phyloP scores from a whole-genome alignment of 2,329 filamentous ascomycete genomes.

The Penicillium sclerotiorum region DNA sequence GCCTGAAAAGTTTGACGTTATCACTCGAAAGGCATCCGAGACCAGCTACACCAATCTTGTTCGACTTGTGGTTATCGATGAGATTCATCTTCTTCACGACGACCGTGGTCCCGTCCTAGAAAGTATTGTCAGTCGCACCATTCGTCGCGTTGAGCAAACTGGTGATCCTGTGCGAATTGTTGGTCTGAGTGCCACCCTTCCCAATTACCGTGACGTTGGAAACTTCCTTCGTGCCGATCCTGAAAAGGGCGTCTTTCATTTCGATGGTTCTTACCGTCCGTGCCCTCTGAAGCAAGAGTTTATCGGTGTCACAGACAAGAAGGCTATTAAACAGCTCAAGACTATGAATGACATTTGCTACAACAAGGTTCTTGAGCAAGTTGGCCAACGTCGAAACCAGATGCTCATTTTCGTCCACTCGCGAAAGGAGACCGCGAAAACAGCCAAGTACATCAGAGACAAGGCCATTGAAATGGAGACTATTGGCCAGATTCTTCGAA shows the following conservation, averaged over 20 bases:
- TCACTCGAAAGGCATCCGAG: conserved; percentile 96
- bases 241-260: conserved; percentile 87
- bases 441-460: conserved; percentile 91
- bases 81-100: conserved; percentile 96
- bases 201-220: conserved; percentile 94
- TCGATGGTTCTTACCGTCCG: conserved; percentile 89
- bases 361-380: conserved; percentile 94
- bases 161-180: conserved; percentile 90
- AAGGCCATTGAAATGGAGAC: conserved; percentile 97
- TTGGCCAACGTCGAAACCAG: conserved; percentile 88
- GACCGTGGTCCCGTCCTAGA: conserved; percentile 95
- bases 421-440: conserved; percentile 96
- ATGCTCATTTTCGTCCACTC: conserved; percentile 99
- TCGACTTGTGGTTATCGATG: conserved; percentile 91
- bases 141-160: conserved; percentile 89
- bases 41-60: conserved; percentile 97
- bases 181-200: conserved; percentile 90
- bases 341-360: conserved; percentile 99
- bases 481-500: conserved; percentile 91
- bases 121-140: conserved; percentile 93
- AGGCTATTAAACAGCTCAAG: conserved; percentile 97
- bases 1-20: conserved; percentile 98
- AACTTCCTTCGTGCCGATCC: conserved; percentile 91
- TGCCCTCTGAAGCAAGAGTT: conserved; percentile 97
- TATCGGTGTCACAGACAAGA: conserved; percentile 94